Percentiles rank a stretch among this genome's conserved stretches.
Evolutionary conservation across 768 basidiomycete species (phyloP).

Genomic region (Pleurotus platypus): DNA sequence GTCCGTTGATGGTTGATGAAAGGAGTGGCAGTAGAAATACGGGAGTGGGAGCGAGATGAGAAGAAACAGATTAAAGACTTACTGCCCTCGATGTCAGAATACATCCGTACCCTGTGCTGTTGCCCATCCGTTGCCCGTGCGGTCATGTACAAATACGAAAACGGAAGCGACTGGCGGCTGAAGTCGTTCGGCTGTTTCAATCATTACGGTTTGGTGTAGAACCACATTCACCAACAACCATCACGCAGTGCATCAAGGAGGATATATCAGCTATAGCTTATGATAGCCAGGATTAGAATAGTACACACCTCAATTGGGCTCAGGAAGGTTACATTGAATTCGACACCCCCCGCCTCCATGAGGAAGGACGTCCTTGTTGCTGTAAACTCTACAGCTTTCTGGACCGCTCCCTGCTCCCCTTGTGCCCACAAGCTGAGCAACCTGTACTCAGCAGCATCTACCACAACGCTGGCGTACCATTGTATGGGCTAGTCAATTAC

Average conservation of each 20-base stretch:
- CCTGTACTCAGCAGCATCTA: not conserved
- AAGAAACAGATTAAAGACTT: not conserved
- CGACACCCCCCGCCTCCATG: constrained; percentile 3
- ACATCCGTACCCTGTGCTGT: constrained; percentile 6
- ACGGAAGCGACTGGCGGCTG: constrained; percentile 9
- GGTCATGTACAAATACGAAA: constrained; percentile 7
- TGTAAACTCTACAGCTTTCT: constrained; percentile 6
- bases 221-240: too few relatives aligned
- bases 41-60: too few relatives aligned
- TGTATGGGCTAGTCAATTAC: not conserved
- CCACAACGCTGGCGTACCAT: constrained; percentile 4
- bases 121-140: constrained; percentile 1
- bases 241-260: too few relatives aligned
- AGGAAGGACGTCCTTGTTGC: constrained; percentile 7
- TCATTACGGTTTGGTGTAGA: too few relatives aligned
- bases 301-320: constrained; percentile 10
- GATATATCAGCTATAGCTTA: not conserved
- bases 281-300: not conserved
- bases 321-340: constrained; percentile 11
- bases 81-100: constrained; percentile 10
- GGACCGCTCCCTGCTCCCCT: not conserved
- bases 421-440: not conserved
- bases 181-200: constrained; percentile 3
- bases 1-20: not conserved
- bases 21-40: too few relatives aligned